A percentile compares a stretch with the other conserved stretches of the same genome.
These are phyloP conservation scores for Mycosarcoma maydis DNA, from an alignment of 1,284 basidiomycete species.

Conservation along the genomic window DNA sequence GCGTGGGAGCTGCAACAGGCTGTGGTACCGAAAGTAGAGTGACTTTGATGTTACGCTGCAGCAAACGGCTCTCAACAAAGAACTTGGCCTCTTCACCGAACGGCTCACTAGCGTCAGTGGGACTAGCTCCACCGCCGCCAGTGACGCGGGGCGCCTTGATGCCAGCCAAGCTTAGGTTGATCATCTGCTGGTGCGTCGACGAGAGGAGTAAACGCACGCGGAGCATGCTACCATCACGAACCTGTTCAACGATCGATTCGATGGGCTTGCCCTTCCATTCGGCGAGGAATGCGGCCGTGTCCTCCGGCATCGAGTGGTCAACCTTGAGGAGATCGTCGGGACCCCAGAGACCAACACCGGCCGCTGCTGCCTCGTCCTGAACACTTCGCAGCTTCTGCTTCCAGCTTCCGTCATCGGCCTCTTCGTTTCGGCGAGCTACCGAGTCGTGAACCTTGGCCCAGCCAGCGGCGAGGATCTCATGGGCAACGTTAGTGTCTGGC, in stretches of 20 bases:
- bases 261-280: slow-evolving; percentile 90
- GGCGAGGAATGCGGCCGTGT: slow-evolving; percentile 82
- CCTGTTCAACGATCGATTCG: slow-evolving; percentile 90
- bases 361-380: slow-evolving; percentile 82
- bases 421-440: slow-evolving; percentile 69
- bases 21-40: slow-evolving; percentile 84
- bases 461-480: slow-evolving; percentile 82
- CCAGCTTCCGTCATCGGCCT: slow-evolving; percentile 75
- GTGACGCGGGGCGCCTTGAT: slow-evolving; percentile 59
- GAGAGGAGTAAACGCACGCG: slow-evolving; percentile 88
- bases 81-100: slow-evolving; percentile 79
- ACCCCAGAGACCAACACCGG: slow-evolving; percentile 84
- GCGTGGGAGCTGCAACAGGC: slow-evolving; percentile 73
- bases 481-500: slow-evolving; percentile 69
- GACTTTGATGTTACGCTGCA: slow-evolving; percentile 88
- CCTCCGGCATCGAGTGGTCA: slow-evolving; percentile 86
- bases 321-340: slow-evolving; percentile 73
- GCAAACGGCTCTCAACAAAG: slow-evolving; percentile 90
- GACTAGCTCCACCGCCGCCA: slow-evolving; percentile 55
- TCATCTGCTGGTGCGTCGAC: slow-evolving; percentile 84
- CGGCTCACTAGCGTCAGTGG: slow-evolving; percentile 48
- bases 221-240: slow-evolving; percentile 90
- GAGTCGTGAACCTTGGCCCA: slow-evolving; percentile 92
- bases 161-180: slow-evolving; percentile 71
- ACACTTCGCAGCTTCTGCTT: slow-evolving; percentile 73